phyloP scores from a whole-genome alignment of 257 asterid genomes.

The Ocimum tenuiflorum region DNA sequence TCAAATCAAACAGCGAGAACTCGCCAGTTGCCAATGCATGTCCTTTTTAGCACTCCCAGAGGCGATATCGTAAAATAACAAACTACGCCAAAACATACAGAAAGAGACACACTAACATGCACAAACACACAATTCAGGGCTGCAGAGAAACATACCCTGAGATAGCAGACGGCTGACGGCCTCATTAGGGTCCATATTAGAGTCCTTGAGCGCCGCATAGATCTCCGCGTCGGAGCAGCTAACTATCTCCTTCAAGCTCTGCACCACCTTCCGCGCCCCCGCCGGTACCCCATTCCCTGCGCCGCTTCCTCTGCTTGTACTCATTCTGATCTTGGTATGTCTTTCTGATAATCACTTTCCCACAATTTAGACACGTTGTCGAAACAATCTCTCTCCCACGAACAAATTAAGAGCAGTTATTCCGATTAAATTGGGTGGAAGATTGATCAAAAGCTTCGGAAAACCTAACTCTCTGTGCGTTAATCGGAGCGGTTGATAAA shows the following conservation, averaged over 20 bases:
- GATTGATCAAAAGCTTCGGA: constrained; percentile 29
- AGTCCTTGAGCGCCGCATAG: constrained; percentile 81
- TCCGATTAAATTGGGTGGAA: constrained; percentile 3
- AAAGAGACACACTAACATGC: background rate
- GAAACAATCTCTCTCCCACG: background rate
- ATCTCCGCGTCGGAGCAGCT: constrained; percentile 84
- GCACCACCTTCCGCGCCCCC: constrained; percentile 65
- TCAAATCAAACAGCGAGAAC: constrained; percentile 4
- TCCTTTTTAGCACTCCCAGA: background rate
- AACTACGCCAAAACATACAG: background rate
- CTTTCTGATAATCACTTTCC: too few relatives aligned
- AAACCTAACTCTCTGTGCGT: too few relatives aligned
- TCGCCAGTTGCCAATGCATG: constrained; percentile 9
- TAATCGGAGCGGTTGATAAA: too few relatives aligned
- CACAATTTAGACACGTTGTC: background rate
- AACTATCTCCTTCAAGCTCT: constrained; percentile 84
- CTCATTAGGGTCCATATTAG: constrained; percentile 95
- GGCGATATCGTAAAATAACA: background rate
- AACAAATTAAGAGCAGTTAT: too few relatives aligned
- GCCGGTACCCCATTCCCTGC: constrained; percentile 45
- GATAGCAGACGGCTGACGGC: constrained; percentile 69
- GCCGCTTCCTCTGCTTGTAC: constrained; percentile 35
- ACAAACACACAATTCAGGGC: constrained; percentile 13
- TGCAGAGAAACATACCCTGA: constrained; percentile 49
- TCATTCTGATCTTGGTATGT: too few relatives aligned